Base-by-base conservation (phyloP, 2,329 filamentous ascomycete species). In the Colletotrichum cuscutae region DNA sequence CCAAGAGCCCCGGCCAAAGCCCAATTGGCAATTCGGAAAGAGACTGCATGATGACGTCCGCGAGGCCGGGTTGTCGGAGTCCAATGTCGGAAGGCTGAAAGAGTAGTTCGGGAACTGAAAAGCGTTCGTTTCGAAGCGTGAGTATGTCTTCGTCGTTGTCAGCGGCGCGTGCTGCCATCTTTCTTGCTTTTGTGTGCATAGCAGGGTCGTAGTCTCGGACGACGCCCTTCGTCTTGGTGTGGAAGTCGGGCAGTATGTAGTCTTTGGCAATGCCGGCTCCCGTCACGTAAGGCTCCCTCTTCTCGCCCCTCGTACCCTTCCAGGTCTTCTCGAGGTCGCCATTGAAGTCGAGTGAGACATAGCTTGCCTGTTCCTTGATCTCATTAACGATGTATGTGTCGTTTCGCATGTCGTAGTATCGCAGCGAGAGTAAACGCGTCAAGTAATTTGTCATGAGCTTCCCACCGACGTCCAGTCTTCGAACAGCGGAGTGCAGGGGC, bases 391-490 rank as follows among this genome's bases (percentile, higher is more conserved):
- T 92, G 81, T 97, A 92, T 1, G 94, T 93, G 78, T 99, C 97
- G 81, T 97, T 95, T 74, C 97, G 91, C 91, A 99, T 95, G 80
- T 98, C 96, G 82, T 97, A 98, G 79, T 98, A 95, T 7, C 97
- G 92, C 15, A 97, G 88, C 1, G 95, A 98, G 22, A 98, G 91
- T 19, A 97, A 88, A 69, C 97, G 94, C 60, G 97, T 96, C 42
- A 99, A 87, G 80, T 97, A 93, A 81, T 98, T 98, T 26, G 96
- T 98, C 74, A 99, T 85, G 64, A 97, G 89, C 82, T 98, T 98
- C 70, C 97, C 97, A 56, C 97, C 97, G 7, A 98, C 89, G 67
- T 98, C 95, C 59, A 99, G 90, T 52, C 97, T 89, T 24, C 96
- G 92, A 67, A 97, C 90, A 0, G 94, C 95, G 0, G 91, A 86